These are phyloP conservation scores for Mediolabrus comicus DNA, from an alignment of 108 stramenopile species.

Conservation along the genomic window DNA sequence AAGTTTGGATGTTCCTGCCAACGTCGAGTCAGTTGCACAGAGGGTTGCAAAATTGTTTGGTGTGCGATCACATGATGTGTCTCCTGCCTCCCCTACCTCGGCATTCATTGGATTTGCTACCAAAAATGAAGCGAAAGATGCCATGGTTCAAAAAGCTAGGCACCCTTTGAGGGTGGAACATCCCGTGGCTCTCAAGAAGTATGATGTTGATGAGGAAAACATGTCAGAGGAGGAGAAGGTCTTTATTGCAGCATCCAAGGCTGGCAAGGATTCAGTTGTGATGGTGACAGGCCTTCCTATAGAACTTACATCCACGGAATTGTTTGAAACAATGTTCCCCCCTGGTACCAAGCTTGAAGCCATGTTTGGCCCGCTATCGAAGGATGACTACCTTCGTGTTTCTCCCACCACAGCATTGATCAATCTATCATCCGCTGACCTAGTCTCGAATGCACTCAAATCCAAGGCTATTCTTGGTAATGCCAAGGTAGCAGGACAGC, in stretches of 20 bases:
- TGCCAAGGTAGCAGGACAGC: slow-evolving; percentile 53
- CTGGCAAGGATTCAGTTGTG: slow-evolving; percentile 47
- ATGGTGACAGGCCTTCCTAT: slow-evolving; percentile 62
- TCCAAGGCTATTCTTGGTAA: slow-evolving; percentile 51
- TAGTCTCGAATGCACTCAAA: slow-evolving; percentile 58
- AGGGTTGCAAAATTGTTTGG: slow-evolving; percentile 58
- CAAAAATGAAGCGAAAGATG: slow-evolving; percentile 47
- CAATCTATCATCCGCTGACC: slow-evolving; percentile 58
- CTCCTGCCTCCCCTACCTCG: slow-evolving; percentile 63
- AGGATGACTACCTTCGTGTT: slow-evolving; percentile 56
- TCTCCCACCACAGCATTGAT: slow-evolving; percentile 65
- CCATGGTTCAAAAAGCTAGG: slow-evolving; percentile 27
- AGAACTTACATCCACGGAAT: slow-evolving; percentile 34
- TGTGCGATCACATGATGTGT: slow-evolving; percentile 55
- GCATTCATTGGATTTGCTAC: slow-evolving; percentile 77
- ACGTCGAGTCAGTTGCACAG: slow-evolving; percentile 61
- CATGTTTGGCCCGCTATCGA: slow-evolving; percentile 55
- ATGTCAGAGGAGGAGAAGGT: slow-evolving; percentile 43
- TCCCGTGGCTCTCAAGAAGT: slow-evolving; percentile 24
- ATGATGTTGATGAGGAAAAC: slow-evolving; percentile 21
- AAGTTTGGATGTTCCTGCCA: slow-evolving; percentile 62
- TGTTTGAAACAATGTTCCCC: slow-evolving; percentile 60
- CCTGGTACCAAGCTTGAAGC: slow-evolving; percentile 53
- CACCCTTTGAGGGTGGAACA: slow-evolving; percentile 18
- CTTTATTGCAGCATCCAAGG: slow-evolving; percentile 35